Evolutionary conservation across 2,329 filamentous ascomycete genomes (phyloP).

Genomic region (Raffaelea albimanens): DNA sequence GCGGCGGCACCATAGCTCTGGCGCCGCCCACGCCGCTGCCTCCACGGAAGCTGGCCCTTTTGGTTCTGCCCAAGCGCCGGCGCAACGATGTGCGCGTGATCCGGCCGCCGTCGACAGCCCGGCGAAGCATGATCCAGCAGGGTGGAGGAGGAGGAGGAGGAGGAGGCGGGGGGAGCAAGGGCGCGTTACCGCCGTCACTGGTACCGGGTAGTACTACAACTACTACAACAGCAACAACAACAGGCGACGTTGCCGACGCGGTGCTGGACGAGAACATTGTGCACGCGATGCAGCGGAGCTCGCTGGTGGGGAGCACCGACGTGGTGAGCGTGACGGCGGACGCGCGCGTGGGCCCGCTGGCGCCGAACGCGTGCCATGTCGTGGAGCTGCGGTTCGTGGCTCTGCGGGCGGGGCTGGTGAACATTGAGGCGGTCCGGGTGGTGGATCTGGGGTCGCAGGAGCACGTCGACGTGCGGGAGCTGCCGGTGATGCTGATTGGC

Average conservation of each 20-base stretch:
- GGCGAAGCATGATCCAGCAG: neutral
- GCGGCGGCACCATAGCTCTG: slow-evolving; percentile 13
- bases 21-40: slow-evolving; percentile 15
- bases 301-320: slow-evolving; percentile 53
- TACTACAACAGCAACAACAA: too few relatives aligned
- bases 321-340: slow-evolving; percentile 65
- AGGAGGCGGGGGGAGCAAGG: too few relatives aligned
- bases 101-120: slow-evolving; percentile 43
- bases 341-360: slow-evolving; percentile 61
- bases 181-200: too few relatives aligned
- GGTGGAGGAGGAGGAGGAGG: slow-evolving; percentile 14
- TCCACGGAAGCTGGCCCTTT: slow-evolving; percentile 59
- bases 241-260: slow-evolving; percentile 47
- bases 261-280: slow-evolving; percentile 64
- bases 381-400: slow-evolving; percentile 65
- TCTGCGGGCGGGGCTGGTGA: slow-evolving; percentile 54
- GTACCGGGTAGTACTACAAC: too few relatives aligned
- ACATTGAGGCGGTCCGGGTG: slow-evolving; percentile 63
- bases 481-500: slow-evolving; percentile 57
- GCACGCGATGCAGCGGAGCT: slow-evolving; percentile 60
- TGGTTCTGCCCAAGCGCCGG: slow-evolving; percentile 57
- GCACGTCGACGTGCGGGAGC: slow-evolving; percentile 65
- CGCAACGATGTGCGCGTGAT: slow-evolving; percentile 44
- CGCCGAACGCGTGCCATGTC: slow-evolving; percentile 63
- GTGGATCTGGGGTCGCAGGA: slow-evolving; percentile 67